These are phyloP conservation scores for Hypoxylon sp. DNA, from an alignment of 2,329 filamentous ascomycete species.

Conservation along the genomic window DNA sequence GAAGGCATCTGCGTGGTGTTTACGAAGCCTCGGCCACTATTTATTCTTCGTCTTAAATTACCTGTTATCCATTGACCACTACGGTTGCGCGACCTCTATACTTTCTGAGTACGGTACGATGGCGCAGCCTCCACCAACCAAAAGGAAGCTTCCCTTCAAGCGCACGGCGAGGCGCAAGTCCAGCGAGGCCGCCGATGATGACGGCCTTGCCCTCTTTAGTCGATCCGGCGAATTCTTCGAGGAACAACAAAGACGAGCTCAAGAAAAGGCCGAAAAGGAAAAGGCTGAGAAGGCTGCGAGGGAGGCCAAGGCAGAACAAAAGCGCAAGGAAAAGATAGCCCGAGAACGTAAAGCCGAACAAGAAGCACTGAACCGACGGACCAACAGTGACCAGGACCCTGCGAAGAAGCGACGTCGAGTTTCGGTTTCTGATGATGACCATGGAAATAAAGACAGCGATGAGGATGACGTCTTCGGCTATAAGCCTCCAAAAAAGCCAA, in stretches of 20 bases:
- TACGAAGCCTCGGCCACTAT: neutral
- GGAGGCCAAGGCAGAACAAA: constrained; percentile 46
- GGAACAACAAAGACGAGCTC: constrained; percentile 53
- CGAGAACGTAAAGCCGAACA: constrained; percentile 38
- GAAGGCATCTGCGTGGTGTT: neutral
- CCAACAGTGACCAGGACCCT: constrained; percentile 29
- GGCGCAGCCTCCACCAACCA: constrained; percentile 50
- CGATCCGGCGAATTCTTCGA: constrained; percentile 65
- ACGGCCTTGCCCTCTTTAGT: constrained; percentile 63
- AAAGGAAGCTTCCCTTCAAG: constrained; percentile 64
- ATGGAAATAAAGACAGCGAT: constrained; percentile 7
- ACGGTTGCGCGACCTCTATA: neutral
- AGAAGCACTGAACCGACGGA: constrained; percentile 24
- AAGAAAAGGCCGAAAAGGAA: constrained; percentile 44
- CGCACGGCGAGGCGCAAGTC: constrained; percentile 59
- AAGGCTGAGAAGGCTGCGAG: constrained; percentile 41
- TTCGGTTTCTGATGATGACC: constrained; percentile 22
- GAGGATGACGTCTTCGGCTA: constrained; percentile 38
- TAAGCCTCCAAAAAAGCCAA: constrained; percentile 38
- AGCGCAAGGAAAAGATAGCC: constrained; percentile 42
- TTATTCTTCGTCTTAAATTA: neutral
- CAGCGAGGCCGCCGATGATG: constrained; percentile 50
- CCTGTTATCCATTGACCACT: neutral
- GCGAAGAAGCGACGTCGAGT: constrained; percentile 45
- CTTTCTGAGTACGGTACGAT: constrained; percentile 43